Conservation (phyloP, 176 grass and related monocot species). For the Miscanthus lutarioriparius region DNA sequence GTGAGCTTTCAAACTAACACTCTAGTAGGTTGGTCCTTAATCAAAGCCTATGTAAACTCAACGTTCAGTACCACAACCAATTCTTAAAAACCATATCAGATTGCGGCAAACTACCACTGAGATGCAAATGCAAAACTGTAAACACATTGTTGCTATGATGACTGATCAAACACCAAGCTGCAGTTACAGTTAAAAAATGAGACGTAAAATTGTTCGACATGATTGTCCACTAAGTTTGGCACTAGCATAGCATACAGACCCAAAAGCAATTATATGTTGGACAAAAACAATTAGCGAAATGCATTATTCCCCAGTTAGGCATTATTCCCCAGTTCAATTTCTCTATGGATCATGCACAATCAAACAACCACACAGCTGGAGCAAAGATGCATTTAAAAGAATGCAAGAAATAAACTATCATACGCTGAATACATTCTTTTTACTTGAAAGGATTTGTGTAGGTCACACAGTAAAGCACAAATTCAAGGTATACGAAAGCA, state of each 20-base stretch:
- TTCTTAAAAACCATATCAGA: no score
- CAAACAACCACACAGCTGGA: neutral
- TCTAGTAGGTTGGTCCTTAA: no score
- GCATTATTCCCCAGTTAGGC: no score
- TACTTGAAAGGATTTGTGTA: no score
- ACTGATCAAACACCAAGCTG: neutral
- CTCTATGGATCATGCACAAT: neutral
- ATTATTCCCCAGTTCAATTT: neutral
- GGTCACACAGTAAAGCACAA: no score
- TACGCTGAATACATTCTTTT: no score
- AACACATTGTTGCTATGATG: neutral
- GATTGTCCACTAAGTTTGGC: neutral
- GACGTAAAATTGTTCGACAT: neutral
- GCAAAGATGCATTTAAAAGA: no score
- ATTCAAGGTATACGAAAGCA: accelerated
- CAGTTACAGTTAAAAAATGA: neutral
- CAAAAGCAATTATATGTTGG: neutral
- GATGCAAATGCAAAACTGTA: neutral
- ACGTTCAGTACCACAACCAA: no score
- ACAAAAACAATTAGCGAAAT: neutral
- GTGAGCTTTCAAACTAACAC: no score
- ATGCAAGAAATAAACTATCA: no score
- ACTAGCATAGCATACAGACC: neutral
- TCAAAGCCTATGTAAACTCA: no score
- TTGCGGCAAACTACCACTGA: neutral